Conservation (phyloP, 2,329 filamentous ascomycete species). For the Knoxdaviesia proteae region DNA sequence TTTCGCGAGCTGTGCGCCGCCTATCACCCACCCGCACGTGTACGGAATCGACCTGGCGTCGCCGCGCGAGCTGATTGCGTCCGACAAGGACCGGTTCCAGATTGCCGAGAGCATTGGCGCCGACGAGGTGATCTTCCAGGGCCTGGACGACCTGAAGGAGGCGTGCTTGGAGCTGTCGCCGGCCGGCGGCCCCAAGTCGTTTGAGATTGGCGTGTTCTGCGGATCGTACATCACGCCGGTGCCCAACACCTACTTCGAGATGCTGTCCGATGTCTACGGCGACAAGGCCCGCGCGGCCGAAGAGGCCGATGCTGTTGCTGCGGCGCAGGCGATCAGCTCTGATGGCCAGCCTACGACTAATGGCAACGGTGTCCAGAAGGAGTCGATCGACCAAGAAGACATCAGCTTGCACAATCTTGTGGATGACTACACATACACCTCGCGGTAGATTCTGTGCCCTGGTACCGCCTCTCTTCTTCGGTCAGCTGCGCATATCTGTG, state of each 20-base stretch:
- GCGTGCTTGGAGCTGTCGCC: conserved; percentile 47
- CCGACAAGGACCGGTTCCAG: conserved; percentile 17
- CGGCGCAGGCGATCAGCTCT: conserved; percentile 1
- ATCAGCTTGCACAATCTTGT: too few species aligned
- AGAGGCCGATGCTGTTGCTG: not conserved
- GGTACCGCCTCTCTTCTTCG: too few species aligned
- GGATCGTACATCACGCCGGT: conserved; percentile 73
- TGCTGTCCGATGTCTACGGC: conserved; percentile 50
- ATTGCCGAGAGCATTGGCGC: conserved; percentile 21
- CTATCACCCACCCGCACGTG: conserved; percentile 71
- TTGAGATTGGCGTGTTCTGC: conserved; percentile 84
- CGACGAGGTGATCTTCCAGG: conserved; percentile 34
- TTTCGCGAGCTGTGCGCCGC: conserved; percentile 64
- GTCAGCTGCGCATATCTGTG: too few species aligned
- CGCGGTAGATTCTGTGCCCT: too few species aligned
- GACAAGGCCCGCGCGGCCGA: conserved; percentile 22
- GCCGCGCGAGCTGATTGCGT: conserved; percentile 19
- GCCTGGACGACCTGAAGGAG: conserved; percentile 55
- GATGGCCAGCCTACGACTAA: conserved; percentile 1
- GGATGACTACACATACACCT: too few species aligned
- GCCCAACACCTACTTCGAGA: conserved; percentile 61
- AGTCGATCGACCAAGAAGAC: too few species aligned
- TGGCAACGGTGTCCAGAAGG: not conserved
- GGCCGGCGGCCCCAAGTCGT: conserved; percentile 39
- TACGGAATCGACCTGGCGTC: conserved; percentile 27